Base-by-base conservation (phyloP, 805 yeast genomes). In the Starmera caribaea region DNA sequence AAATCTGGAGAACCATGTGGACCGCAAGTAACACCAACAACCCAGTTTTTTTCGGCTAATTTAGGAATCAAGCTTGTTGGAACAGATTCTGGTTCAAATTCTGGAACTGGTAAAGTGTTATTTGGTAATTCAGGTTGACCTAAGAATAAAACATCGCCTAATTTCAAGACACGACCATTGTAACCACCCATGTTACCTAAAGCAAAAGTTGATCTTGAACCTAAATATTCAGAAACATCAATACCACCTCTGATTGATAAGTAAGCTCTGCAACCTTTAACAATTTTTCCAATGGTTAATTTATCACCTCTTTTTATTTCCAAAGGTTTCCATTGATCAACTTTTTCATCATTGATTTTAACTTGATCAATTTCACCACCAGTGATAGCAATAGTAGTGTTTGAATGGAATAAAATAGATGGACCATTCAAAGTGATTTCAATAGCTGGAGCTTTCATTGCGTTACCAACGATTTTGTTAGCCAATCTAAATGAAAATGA, bases 1-100 rank as follows among this genome's bases (percentile, higher is more conserved):
- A 89, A 87, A 60, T 90, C 98, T 15, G 97, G 97, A 5, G 96
- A 77, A 1, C 97, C 97, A 61, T 90, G 97, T 21, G 98, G 98
- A 40, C 98, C 98, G 59, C 94, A 81, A 10, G 96, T 87, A 36
- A 89, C 96, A 53, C 89, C 96, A 46, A 90, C 89, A 35, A 66
- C 65, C 97, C 97, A 90, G 35, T 58, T 58, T 41, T 62, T 63
- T 13, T 45, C 36, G 11, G 43, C 48, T 13, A 62, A 39, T 9
- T 54, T 46, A 11, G 54, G 46, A 27, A 64, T 61, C 41, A 75
- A 47, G 9, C 73, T 53, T 32, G 54, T 48, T 16, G 94, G 86
- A 43, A 78, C 68, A 2, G 73, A 49, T 11, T 55, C 45, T 36
- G 96, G 95, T 40, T 67, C 80, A 17, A 77, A 63, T 38, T 73